phyloP scores from a whole-genome alignment of 306 rosid species.

The Pyrus communis region DNA sequence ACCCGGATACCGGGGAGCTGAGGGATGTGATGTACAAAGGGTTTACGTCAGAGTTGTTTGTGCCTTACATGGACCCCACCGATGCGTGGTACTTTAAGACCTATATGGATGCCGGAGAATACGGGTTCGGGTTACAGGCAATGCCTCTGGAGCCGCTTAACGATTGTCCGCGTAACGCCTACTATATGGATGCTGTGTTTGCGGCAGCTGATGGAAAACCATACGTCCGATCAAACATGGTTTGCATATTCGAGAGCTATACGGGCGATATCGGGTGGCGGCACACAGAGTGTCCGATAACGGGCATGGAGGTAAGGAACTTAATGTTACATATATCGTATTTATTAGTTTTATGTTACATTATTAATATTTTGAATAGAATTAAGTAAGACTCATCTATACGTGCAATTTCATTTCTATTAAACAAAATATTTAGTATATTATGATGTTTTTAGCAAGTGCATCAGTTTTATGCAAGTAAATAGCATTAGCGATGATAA shows the following conservation, averaged over 20 bases:
- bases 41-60: conserved; percentile 68
- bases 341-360: neutral
- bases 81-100: conserved; percentile 93
- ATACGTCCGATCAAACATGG: conserved; percentile 55
- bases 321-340: neutral
- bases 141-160: conserved; percentile 85
- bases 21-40: conserved; percentile 84
- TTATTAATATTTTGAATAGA: neutral
- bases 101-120: conserved; percentile 16
- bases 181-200: conserved; percentile 73
- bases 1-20: conserved; percentile 50
- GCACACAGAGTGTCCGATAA: conserved; percentile 74
- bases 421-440: no score
- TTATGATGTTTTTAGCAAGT: no score
- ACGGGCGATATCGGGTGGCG: conserved; percentile 90
- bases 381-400: no score
- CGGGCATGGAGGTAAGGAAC: conserved; percentile 43
- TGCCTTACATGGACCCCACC: conserved; percentile 90
- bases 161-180: conserved; percentile 78
- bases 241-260: conserved; percentile 79
- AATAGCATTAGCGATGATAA: no score
- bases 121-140: conserved; percentile 75
- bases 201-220: conserved; percentile 71
- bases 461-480: no score
- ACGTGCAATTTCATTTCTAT: no score